Evolutionary conservation across 257 asterid genomes (phyloP), one percentile per base, ranked within the genome.

Genomic region (Sherardia arvensis): DNA sequence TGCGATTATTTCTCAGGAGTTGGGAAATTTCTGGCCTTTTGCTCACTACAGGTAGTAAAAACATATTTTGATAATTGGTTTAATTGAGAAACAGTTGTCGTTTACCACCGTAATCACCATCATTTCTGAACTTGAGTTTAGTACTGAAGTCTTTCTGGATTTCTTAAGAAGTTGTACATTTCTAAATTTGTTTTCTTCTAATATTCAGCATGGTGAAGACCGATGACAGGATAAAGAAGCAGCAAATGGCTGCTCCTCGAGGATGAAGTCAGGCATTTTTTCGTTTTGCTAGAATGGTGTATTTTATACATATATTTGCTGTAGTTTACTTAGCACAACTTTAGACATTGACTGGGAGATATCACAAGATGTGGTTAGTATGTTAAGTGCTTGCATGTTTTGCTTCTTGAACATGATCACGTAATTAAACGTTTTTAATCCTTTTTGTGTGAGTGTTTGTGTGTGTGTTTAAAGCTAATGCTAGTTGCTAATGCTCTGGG

Each of bases 191-290:
- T 4, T 49, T 1, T 49, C 12, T 49, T 21, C 20, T n/a, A n/a
- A 49, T 74, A 23, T 61, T 32, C 94, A 92, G 99, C 80, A 87
- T 87, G 95, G 97, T 92, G 78, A 87, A 77, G 70, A 72, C 84
- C 61, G 95, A 90, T 34, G 94, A 81, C 28, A 87, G 83, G 80
- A 82, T 93, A 68, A 93, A 90, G 88, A 93, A 93, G 81, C 99
- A 89, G 83, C 99, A 93, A 69, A 85, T 93, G 97, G 86, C 88
- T 47, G 94, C 97, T 8, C 99, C 99, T 61, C 95, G 97, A 20
- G 83, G 80, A 62, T 91, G 79, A 81, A 54, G 10, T 4, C 18
- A 4, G 10, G 8, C 18, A 4, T 15, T 14, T 1, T 43, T 43
- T 3, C 15, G 49, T 43, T 3, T 32, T 43, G 49, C 49, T 43